Evolutionary conservation across 1,139 yeast species (phyloP), one percentile per base, ranked within the genome.

Genomic region (Blastobotrys ciferrii): DNA sequence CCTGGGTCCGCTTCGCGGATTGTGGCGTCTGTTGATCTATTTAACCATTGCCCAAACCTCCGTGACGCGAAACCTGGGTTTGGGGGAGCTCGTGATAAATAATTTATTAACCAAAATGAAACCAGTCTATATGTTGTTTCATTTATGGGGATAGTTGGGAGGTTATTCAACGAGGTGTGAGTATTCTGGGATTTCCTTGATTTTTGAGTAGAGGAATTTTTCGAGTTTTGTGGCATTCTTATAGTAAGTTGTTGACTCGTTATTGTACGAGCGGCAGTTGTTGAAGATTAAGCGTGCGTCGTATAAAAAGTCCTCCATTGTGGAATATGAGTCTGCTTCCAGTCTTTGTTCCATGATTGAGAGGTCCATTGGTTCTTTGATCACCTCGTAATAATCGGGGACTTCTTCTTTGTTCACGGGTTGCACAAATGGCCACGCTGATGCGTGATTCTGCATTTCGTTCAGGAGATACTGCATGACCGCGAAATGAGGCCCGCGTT

Each of bases 341-440:
- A 94, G 74, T 63, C 91, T 87, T 63, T 79, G 84, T 63, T 92
- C 98, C 96, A 94, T 92, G 0, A 98, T 89, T 23, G 94, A 81
- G 49, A 92, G 72, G 65, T 94, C 98, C 98, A 94, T 94, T n/a
- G 99, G 98, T 65, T 92, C 98, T 63, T 91, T 89, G 55, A 92
- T 92, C 28, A 92, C 95, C 58, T 88, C 95, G 65, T 92, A 92
- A 65, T 94, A 94, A 66, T 94, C 98, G 0, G 95, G 89, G 13
- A 94, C 98, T 62, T 94, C 98, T 43, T 88, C 95, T 61, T 81
- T 81, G 65, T 85, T 88, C 13, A 94, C 98, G 0, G 98, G 96
- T 49, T 81, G 85, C 30, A 91, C 80, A 68, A 94, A 94, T 25
- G 99, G 98, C 98, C 98, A 92, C n/a, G 98, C 94, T 1, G 96